Percentiles rank a stretch among this genome's conserved stretches.
Conservation (phyloP, 192 early-diverging fungal species). For the Gonapodya prolifera region DNA sequence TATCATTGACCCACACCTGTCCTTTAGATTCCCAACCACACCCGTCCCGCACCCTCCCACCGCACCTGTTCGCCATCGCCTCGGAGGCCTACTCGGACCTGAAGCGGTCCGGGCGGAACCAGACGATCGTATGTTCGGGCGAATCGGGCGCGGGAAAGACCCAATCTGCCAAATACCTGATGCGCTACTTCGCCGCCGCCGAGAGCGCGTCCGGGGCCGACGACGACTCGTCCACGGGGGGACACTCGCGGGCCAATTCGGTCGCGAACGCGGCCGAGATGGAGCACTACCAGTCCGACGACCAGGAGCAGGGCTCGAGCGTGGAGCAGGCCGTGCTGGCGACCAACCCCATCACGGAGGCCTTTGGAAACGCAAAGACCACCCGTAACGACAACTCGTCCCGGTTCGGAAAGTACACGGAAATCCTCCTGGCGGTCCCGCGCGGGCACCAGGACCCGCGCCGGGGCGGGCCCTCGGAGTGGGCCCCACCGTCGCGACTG, state of each 20-base stretch:
- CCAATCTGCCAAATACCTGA: conserved; percentile 89
- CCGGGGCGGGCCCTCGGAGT: not conserved
- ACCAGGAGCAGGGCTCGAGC: not conserved
- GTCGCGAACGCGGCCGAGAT: not conserved
- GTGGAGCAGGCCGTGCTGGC: conserved; percentile 73
- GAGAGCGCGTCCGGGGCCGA: conserved; percentile 12
- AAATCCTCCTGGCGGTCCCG: conserved; percentile 16
- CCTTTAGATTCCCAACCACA: not conserved
- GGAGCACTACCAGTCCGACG: not conserved
- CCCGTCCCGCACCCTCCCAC: conserved; percentile 46
- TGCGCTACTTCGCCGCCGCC: conserved; percentile 85
- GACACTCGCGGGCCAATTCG: not conserved
- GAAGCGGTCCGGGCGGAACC: conserved; percentile 84
- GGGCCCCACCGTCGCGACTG: not conserved
- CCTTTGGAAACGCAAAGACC: conserved; percentile 99
- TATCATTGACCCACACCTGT: too few species aligned
- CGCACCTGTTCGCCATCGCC: conserved; percentile 97
- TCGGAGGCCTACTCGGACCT: conserved; percentile 96
- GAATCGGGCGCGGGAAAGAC: conserved; percentile 96
- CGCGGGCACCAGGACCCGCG: conserved; percentile 18
- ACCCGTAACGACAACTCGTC: conserved; percentile 98
- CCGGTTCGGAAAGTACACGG: conserved; percentile 97
- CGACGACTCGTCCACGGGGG: not conserved
- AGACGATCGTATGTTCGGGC: conserved; percentile 95
- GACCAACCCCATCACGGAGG: conserved; percentile 97